Base-by-base conservation (phyloP, 176 grass and related monocot genomes). In the Secale cereale region DNA sequence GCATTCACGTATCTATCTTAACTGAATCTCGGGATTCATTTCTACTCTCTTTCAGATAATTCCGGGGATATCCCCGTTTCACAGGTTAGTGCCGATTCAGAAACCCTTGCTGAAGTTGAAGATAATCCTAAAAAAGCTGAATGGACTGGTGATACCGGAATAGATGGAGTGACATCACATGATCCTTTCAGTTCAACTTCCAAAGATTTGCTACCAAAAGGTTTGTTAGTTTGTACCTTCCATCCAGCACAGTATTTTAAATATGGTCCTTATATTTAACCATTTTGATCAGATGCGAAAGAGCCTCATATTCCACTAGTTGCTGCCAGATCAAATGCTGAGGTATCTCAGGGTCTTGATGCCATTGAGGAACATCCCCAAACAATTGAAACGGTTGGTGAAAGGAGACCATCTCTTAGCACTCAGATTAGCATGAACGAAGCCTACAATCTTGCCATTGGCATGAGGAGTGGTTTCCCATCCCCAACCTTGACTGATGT, bases 401-500 rank as follows among this genome's bases (percentile, higher is more conserved):
- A 95, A 57, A 83, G 52, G 73, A 85, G 79, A 43, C 79, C 82
- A 79, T 83, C 85, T 83, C 75, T 94, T 85, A 94, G 81, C 78
- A 85, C 84, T 73, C 84, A 90, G 74, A 90, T 95, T 76, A 92
- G 91, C 78, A 76, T 95, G 81, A 95, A 88, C 27, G 93, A 95
- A 69, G 93, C 90, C 69, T 95, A 95, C 73, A 95, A 81, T 69
- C 76, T 92, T 82, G 93, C 93, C 1, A 70, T 86, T 88, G 90
- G 87, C 54, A 79, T 74, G 57, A 92, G 82, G 72, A 73, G 77
- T 77, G 86, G 80, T 74, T 95, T 92, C 45, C 50, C 76, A 72
- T 95, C 93, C 62, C 91, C 91, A 61, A 88, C 85, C 29, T 89
- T 92, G 85, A 82, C 91, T 14, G 97, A 99, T 89, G 83, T 99